phyloP scores from a whole-genome alignment of 768 basidiomycete species.

The Lactarius akahatsu region DNA sequence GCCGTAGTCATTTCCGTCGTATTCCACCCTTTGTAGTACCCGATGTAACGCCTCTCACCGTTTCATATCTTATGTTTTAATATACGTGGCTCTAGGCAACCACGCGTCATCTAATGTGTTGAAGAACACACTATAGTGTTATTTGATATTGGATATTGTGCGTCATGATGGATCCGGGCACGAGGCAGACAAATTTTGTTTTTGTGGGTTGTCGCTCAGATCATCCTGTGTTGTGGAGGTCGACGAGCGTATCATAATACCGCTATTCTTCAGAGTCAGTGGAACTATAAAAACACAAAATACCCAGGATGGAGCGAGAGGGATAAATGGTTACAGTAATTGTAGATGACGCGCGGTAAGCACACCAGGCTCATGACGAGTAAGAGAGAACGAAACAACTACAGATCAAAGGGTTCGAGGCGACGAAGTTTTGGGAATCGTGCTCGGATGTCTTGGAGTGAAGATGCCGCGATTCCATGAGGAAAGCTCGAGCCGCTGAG shows the following conservation, averaged over 20 bases:
- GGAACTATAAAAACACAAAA: conserved; percentile 6
- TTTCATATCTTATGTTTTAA: conserved; percentile 9
- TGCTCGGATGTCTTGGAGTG: conserved; percentile 21
- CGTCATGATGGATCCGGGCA: background rate
- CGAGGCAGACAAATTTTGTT: background rate
- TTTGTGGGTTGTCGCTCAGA: background rate
- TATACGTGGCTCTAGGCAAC: background rate
- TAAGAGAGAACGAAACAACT: background rate
- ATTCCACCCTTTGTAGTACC: background rate
- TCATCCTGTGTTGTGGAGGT: background rate
- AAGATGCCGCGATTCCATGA: conserved; percentile 20
- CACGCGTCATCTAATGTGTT: background rate
- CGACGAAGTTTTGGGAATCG: conserved; percentile 27
- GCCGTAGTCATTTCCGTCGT: conserved; percentile 2
- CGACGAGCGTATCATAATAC: background rate
- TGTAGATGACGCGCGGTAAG: conserved; percentile 11
- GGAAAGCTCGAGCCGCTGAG: conserved; percentile 25
- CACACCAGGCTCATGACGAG: background rate
- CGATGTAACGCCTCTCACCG: background rate
- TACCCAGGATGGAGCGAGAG: background rate
- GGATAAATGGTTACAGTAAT: conserved; percentile 9
- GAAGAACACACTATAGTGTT: background rate
- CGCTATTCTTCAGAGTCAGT: conserved; percentile 8
- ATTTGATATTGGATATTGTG: background rate
- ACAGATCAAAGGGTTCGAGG: conserved; percentile 25